phyloP scores from a whole-genome alignment of 2,329 filamentous ascomycete species.

The Geosmithia morbida region DNA sequence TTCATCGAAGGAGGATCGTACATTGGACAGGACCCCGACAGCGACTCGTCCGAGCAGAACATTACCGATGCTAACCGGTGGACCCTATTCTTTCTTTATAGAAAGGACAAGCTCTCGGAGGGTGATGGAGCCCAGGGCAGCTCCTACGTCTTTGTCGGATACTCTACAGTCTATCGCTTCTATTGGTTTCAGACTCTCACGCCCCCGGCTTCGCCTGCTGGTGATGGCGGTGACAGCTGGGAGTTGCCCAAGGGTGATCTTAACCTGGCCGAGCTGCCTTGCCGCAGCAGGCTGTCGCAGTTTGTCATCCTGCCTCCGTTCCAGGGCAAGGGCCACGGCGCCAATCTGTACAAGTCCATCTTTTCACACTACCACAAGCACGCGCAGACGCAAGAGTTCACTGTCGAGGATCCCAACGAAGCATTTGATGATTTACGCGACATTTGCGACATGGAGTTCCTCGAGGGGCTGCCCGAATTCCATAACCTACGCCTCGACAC shows the following conservation, averaged over 20 bases:
- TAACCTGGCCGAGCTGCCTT: constrained; percentile 48
- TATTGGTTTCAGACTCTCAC: constrained; percentile 46
- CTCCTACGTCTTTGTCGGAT: constrained; percentile 75
- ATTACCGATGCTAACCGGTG: constrained; percentile 67
- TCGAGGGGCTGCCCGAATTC: constrained; percentile 47
- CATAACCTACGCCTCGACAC: constrained; percentile 39
- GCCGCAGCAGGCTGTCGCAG: constrained; percentile 77
- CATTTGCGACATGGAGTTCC: constrained; percentile 52
- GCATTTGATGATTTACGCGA: constrained; percentile 71
- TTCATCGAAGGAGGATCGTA: constrained; percentile 89
- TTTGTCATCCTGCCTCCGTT: constrained; percentile 85
- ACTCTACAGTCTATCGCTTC: constrained; percentile 80
- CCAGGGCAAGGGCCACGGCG: constrained; percentile 67
- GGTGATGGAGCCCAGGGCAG: constrained; percentile 25
- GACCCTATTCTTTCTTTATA: constrained; percentile 81
- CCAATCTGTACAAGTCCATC: constrained; percentile 67
- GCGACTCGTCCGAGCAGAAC: constrained; percentile 47
- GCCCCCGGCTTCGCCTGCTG: constrained; percentile 22
- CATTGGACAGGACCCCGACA: constrained; percentile 35
- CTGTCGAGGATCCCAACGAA: constrained; percentile 87
- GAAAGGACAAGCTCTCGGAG: constrained; percentile 33
- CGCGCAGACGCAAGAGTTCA: constrained; percentile 63
- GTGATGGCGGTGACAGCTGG: constrained; percentile 14
- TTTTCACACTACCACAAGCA: constrained; percentile 55
- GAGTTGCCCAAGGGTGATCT: constrained; percentile 29